These are phyloP conservation scores for Heritiera fomes DNA, from an alignment of 345 rosid species.

Conservation along the genomic window DNA sequence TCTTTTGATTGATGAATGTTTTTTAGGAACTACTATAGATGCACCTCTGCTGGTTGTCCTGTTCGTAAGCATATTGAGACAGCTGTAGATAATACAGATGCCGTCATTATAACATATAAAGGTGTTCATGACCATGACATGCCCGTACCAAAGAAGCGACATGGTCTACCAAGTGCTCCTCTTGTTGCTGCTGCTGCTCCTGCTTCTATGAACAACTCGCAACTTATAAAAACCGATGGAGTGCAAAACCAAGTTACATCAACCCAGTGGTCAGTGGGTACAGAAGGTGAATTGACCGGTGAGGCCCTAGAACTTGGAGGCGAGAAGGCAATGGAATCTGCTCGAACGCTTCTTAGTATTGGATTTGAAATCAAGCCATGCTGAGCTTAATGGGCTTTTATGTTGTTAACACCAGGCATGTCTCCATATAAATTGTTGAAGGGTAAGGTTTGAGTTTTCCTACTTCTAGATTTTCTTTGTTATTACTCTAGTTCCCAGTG, in stretches of 20 bases:
- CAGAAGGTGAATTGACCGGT: conserved; percentile 56
- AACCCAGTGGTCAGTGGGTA: conserved; percentile 51
- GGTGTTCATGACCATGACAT: conserved; percentile 91
- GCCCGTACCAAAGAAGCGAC: conserved; percentile 93
- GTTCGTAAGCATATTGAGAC: conserved; percentile 90
- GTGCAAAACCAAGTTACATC: conserved; percentile 42
- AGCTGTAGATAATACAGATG: conserved; percentile 60
- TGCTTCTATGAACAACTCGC: conserved; percentile 53
- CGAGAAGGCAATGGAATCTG: conserved; percentile 88
- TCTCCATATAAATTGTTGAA: conserved; percentile 6
- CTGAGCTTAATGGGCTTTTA: conserved; percentile 31
- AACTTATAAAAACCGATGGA: conserved; percentile 34
- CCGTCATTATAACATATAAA: conserved; percentile 72
- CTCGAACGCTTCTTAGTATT: conserved; percentile 85
- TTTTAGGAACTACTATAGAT: conserved; percentile 88
- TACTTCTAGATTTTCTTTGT: not conserved
- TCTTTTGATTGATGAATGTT: conserved; percentile 19
- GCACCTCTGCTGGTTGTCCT: conserved; percentile 92
- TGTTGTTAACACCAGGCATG: conserved; percentile 4
- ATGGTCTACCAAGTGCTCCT: conserved; percentile 75
- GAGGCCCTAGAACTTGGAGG: conserved; percentile 72
- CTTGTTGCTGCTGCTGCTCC: conserved; percentile 78
- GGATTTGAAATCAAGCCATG: conserved; percentile 93
- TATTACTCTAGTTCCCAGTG: not conserved
- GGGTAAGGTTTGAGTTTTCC: conserved; percentile 4